These are phyloP conservation scores for Favolaschia claudopus DNA, from an alignment of 768 basidiomycete species.

Conservation along the genomic window DNA sequence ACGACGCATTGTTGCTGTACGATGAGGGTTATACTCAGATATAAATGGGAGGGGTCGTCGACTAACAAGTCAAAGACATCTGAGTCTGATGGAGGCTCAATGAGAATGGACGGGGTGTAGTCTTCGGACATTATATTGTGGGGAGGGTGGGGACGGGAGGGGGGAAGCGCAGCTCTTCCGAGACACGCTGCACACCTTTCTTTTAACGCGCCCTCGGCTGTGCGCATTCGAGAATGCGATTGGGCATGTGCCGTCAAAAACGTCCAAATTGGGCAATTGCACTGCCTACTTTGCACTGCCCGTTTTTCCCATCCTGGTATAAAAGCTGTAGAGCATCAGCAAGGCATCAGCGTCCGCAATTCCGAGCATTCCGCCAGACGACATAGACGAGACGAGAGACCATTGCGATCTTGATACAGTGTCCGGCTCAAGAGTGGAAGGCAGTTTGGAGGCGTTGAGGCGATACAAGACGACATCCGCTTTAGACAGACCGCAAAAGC, in stretches of 20 bases:
- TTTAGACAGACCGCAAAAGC: background rate
- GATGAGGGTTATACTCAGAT: background rate
- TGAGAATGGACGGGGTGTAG: slow-evolving; percentile 23
- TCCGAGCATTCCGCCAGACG: no score
- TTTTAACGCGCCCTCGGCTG: slow-evolving; percentile 1
- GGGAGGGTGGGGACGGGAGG: slow-evolving; percentile 1
- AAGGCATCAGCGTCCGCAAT: no score
- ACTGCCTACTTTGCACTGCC: no score
- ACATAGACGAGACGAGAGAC: no score
- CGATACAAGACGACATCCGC: no score
- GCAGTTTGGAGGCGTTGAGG: no score
- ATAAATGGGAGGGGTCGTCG: background rate
- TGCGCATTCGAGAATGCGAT: background rate
- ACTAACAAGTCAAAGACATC: slow-evolving; percentile 23
- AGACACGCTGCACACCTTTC: slow-evolving; percentile 5
- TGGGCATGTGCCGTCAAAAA: slow-evolving; percentile 11
- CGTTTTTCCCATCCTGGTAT: no score
- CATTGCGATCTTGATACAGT: no score
- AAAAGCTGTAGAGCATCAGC: no score
- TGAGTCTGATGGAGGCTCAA: slow-evolving; percentile 12
- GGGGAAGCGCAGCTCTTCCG: slow-evolving; percentile 16
- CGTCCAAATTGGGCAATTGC: background rate
- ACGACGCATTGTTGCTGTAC: slow-evolving; percentile 7
- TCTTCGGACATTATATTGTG: slow-evolving; percentile 23
- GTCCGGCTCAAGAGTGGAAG: no score